These are phyloP conservation scores for Didymella sp. DNA, from an alignment of 2,329 filamentous ascomycete genomes.

Conservation along the genomic window DNA sequence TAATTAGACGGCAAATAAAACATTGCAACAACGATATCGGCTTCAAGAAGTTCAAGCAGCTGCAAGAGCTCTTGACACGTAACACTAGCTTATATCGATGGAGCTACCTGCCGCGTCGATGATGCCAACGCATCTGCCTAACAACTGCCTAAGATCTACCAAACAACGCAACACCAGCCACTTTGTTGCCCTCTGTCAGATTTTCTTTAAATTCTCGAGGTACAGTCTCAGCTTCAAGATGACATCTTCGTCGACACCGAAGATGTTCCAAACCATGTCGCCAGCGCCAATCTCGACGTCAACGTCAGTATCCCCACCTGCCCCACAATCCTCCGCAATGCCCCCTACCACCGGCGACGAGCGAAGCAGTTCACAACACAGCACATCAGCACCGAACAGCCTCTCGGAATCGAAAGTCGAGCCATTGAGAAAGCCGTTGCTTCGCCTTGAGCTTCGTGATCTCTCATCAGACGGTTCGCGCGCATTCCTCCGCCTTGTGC, in stretches of 20 bases:
- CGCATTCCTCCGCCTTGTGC: conserved; percentile 71
- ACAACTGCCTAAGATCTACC: conserved; percentile 8
- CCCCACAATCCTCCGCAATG: conserved; percentile 40
- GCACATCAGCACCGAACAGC: not conserved
- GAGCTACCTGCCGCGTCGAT: conserved; percentile 14
- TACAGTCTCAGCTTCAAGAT: conserved; percentile 13
- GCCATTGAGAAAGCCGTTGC: conserved; percentile 51
- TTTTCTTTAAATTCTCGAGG: not conserved
- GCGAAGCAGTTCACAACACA: conserved; percentile 9
- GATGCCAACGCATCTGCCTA: conserved; percentile 19
- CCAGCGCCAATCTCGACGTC: conserved; percentile 21
- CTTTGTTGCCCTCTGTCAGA: not conserved
- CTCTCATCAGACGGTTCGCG: conserved; percentile 64
- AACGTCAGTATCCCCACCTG: conserved; percentile 24
- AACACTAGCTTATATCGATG: conserved; percentile 11
- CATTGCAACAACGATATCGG: not conserved
- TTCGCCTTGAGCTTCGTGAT: conserved; percentile 58
- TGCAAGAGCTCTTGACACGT: not conserved
- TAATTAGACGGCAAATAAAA: not conserved
- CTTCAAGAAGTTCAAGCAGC: not conserved
- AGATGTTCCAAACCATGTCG: conserved; percentile 50
- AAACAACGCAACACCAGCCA: conserved; percentile 1
- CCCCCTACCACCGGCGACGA: conserved; percentile 26
- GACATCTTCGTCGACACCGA: conserved; percentile 33
- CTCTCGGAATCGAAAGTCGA: conserved; percentile 25